Percentiles rank a stretch among this genome's conserved stretches.
Conservation (phyloP, 2,329 filamentous ascomycete species). For the Dactylellina parvicollis region DNA sequence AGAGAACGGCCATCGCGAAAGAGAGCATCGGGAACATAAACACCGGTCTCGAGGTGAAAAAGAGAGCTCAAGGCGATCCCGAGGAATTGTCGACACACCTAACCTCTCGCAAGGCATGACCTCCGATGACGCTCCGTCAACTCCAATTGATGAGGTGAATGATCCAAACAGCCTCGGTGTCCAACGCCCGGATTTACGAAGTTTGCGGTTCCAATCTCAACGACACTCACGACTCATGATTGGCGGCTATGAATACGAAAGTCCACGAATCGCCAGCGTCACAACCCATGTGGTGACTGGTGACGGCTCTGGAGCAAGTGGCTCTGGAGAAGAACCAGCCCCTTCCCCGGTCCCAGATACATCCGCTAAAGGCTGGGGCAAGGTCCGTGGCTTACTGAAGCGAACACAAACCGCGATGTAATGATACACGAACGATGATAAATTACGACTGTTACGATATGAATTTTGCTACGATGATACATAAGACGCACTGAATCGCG, state of each 20-base stretch:
- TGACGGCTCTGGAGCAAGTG: slow-evolving; percentile 38
- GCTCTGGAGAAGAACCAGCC: slow-evolving; percentile 34
- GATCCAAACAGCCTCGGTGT: slow-evolving; percentile 33
- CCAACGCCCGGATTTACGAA: slow-evolving; percentile 34
- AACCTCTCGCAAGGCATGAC: slow-evolving; percentile 41
- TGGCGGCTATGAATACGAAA: slow-evolving; percentile 49
- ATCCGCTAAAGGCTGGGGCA: slow-evolving; percentile 37
- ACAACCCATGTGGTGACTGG: slow-evolving; percentile 28
- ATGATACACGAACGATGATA: slow-evolving; percentile 28
- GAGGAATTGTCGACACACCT: slow-evolving; percentile 31
- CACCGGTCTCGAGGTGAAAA: slow-evolving; percentile 24
- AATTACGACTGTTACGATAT: slow-evolving; percentile 32
- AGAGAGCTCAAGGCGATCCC: slow-evolving; percentile 28
- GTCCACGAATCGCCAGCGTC: slow-evolving; percentile 48
- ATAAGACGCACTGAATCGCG: slow-evolving; percentile 4
- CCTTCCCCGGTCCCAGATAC: slow-evolving; percentile 19
- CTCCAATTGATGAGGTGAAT: slow-evolving; percentile 40
- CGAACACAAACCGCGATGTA: slow-evolving; percentile 35
- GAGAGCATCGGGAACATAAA: slow-evolving; percentile 9
- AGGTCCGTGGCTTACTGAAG: slow-evolving; percentile 50
- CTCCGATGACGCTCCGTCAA: slow-evolving; percentile 40
- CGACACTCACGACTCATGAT: slow-evolving; percentile 52
- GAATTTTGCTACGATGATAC: slow-evolving; percentile 15
- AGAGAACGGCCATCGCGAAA: slow-evolving; percentile 23
- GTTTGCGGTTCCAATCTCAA: slow-evolving; percentile 35